Evolutionary conservation across 2,329 filamentous ascomycete species (phyloP).

Genomic region (Cytospora leucostoma): DNA sequence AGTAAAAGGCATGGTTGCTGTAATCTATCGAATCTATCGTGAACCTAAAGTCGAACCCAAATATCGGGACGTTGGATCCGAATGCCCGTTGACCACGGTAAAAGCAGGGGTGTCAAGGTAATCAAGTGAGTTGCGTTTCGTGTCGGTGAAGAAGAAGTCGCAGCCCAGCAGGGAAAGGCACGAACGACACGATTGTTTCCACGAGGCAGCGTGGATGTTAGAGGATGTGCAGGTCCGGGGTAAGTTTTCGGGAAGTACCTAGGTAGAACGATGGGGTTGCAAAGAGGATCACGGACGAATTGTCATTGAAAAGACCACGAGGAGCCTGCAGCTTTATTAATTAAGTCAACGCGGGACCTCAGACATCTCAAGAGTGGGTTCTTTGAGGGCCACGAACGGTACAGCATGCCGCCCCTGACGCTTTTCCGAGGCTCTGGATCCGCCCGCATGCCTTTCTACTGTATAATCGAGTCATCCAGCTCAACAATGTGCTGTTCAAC

Average conservation of each 20-base stretch:
- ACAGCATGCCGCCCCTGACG: background rate
- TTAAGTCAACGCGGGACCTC: background rate
- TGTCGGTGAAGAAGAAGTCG: conserved; percentile 13
- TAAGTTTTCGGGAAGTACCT: background rate
- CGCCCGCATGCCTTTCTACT: background rate
- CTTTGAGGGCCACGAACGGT: background rate
- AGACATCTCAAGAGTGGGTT: background rate
- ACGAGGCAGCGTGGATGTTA: background rate
- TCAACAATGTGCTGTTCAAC: background rate
- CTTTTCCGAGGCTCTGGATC: background rate
- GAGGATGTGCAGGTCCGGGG: background rate
- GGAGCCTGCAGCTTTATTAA: background rate
- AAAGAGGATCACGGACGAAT: background rate
- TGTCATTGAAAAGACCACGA: background rate
- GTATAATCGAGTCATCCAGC: background rate
- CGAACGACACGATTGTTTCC: conserved; percentile 2
- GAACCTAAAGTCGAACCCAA: conserved; percentile 7
- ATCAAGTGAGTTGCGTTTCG: conserved; percentile 13
- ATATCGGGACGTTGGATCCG: conserved; percentile 7
- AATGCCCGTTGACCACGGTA: conserved; percentile 4
- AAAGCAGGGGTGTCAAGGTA: background rate
- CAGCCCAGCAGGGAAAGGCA: background rate
- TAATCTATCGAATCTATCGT: conserved; percentile 3
- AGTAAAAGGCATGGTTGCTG: conserved; percentile 43
- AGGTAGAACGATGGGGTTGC: background rate